Evolutionary conservation across 345 rosid genomes (phyloP).

Genomic region (Linum tenue): DNA sequence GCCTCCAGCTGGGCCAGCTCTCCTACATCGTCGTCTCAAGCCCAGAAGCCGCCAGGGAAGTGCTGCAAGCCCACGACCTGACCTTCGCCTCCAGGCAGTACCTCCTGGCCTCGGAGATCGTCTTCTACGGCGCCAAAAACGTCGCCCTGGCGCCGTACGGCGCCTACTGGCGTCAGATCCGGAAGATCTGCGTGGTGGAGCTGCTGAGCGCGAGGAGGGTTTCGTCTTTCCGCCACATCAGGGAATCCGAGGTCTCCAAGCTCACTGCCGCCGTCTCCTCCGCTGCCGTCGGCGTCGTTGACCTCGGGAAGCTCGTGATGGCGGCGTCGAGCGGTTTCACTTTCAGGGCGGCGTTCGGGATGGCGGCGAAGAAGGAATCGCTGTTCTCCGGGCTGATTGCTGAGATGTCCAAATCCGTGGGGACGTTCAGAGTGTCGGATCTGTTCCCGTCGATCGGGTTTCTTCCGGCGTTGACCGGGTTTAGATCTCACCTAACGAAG

Average conservation of each 20-base stretch:
- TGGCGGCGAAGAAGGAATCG: neutral
- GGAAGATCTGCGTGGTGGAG: slow-evolving; percentile 5
- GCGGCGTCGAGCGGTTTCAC: neutral
- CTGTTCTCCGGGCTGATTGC: neutral
- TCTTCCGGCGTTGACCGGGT: too few relatives aligned
- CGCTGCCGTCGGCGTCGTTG: neutral
- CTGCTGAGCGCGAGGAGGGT: slow-evolving; percentile 4
- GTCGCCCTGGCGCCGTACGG: neutral
- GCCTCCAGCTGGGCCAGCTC: slow-evolving; percentile 11
- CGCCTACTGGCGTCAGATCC: slow-evolving; percentile 9
- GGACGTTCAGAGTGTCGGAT: too few relatives aligned
- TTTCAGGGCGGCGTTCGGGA: neutral
- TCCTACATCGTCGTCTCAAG: slow-evolving; percentile 4
- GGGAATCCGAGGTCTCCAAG: slow-evolving; percentile 5
- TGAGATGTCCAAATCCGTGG: too few relatives aligned
- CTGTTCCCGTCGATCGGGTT: too few relatives aligned
- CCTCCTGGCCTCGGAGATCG: neutral
- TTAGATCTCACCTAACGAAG: too few relatives aligned
- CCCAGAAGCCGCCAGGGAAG: slow-evolving; percentile 8
- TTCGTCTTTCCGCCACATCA: neutral
- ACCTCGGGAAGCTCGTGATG: neutral
- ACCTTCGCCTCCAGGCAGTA: slow-evolving; percentile 3
- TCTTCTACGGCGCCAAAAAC: neutral
- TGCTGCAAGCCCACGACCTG: slow-evolving; percentile 14
- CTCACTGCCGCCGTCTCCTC: neutral